These are phyloP conservation scores for Graphiopsis chlorocephala DNA, from an alignment of 2,329 filamentous ascomycete species.

Conservation along the genomic window DNA sequence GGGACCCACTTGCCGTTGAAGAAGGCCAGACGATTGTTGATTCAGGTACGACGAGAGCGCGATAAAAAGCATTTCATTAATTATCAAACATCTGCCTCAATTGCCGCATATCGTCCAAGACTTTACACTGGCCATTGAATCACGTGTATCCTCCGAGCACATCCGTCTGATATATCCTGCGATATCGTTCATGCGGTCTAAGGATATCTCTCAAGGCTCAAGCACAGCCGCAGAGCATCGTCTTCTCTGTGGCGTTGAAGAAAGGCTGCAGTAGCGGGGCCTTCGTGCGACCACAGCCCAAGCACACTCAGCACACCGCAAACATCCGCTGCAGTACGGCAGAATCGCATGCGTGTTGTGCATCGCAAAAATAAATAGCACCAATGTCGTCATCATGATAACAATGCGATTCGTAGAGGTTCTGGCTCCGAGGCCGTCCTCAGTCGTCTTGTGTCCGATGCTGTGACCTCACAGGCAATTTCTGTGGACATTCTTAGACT, in stretches of 20 bases:
- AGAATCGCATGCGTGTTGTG: neutral
- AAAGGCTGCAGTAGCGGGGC: neutral
- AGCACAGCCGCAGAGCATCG: neutral
- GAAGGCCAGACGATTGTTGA: neutral
- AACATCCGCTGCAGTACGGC: neutral
- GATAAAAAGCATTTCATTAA: neutral
- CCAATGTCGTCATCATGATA: neutral
- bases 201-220: neutral
- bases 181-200: neutral
- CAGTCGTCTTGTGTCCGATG: neutral
- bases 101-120: neutral
- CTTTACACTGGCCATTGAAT: neutral
- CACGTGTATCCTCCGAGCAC: neutral
- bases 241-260: neutral
- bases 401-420: too few species aligned
- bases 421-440: neutral
- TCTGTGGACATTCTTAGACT: neutral
- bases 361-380: neutral
- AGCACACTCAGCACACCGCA: neutral
- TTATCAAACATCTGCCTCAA: neutral
- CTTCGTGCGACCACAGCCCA: neutral
- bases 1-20: conserved; percentile 2
- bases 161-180: neutral
- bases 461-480: too few species aligned
- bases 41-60: neutral